Evolutionary conservation across 1,284 basidiomycete species (phyloP).

Genomic region (Meripilus lineatus): DNA sequence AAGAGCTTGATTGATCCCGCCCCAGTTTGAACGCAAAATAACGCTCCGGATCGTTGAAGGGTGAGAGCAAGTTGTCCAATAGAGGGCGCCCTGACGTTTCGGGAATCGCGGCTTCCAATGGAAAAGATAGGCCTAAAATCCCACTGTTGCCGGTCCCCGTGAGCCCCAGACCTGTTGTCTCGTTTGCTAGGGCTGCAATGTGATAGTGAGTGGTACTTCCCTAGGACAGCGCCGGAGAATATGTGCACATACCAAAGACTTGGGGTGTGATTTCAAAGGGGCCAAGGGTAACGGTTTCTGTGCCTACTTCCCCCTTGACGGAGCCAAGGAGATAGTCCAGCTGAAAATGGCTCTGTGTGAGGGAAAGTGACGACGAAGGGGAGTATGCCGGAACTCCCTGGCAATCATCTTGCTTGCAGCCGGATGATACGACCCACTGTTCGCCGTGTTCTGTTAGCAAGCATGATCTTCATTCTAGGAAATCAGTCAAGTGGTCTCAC

Average conservation of each 20-base stretch:
- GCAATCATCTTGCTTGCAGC: conserved; percentile 30
- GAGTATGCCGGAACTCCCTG: conserved; percentile 27
- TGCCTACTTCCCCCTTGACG: conserved; percentile 39
- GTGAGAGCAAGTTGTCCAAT: conserved; percentile 44
- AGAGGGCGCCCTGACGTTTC: conserved; percentile 39
- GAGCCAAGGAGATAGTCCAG: conserved; percentile 44
- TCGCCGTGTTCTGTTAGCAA: conserved; percentile 1
- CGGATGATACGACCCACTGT: conserved; percentile 35
- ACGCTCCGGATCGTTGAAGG: conserved; percentile 34
- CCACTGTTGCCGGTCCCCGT: conserved; percentile 48
- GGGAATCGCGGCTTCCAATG: conserved; percentile 43
- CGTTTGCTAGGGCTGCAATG: conserved; percentile 40
- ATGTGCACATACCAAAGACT: conserved; percentile 32
- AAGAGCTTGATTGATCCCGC: conserved; percentile 35
- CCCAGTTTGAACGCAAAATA: conserved; percentile 52
- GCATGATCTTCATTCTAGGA: background rate
- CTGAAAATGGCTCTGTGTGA: conserved; percentile 31
- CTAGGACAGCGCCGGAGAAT: conserved; percentile 11
- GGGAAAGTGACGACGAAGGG: conserved; percentile 26
- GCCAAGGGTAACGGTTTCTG: conserved; percentile 41
- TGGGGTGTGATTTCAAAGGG: conserved; percentile 36
- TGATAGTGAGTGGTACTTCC: conserved; percentile 5
- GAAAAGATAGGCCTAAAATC: conserved; percentile 51
- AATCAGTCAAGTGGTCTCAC: conserved; percentile 21
- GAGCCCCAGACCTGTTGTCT: conserved; percentile 41